phyloP scores from a whole-genome alignment of 306 rosid species.

The Heteromeles arbutifolia region DNA sequence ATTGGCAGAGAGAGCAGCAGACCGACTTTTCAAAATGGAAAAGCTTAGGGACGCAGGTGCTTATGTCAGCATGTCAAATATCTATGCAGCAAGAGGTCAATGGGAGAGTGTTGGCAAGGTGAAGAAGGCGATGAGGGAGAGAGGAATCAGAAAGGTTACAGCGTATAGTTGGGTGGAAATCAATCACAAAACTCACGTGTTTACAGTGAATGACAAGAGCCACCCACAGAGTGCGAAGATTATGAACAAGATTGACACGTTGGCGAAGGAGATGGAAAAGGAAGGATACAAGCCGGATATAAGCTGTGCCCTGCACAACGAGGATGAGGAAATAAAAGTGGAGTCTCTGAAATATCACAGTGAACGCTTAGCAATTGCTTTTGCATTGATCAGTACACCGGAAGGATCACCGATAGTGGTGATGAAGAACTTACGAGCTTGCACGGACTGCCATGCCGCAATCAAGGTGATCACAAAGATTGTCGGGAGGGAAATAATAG shows the following conservation, averaged over 20 bases:
- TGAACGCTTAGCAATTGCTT: constrained; percentile 88
- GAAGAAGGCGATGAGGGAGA: constrained; percentile 76
- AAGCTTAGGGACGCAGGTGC: constrained; percentile 69
- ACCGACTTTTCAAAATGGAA: constrained; percentile 57
- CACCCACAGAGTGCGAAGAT: constrained; percentile 58
- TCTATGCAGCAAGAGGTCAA: constrained; percentile 77
- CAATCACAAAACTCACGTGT: constrained; percentile 58
- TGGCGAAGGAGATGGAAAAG: constrained; percentile 52
- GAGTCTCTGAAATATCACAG: constrained; percentile 83
- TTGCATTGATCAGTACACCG: constrained; percentile 64
- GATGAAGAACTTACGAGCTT: constrained; percentile 85
- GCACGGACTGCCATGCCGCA: constrained; percentile 67
- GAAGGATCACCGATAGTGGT: constrained; percentile 67
- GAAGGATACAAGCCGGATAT: constrained; percentile 74
- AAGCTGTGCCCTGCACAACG: constrained; percentile 72
- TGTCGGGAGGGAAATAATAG: constrained; percentile 51
- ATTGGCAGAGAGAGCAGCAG: constrained; percentile 71
- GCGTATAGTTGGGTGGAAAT: constrained; percentile 90
- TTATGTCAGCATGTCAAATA: constrained; percentile 73
- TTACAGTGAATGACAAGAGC: constrained; percentile 53
- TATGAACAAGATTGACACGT: constrained; percentile 49
- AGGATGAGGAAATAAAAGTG: constrained; percentile 50
- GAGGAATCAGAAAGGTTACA: constrained; percentile 69
- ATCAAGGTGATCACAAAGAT: constrained; percentile 61
- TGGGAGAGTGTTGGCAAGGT: constrained; percentile 79